These are phyloP conservation scores for Alternaria sp. DNA, from an alignment of 2,329 filamentous ascomycete genomes.

Conservation along the genomic window DNA sequence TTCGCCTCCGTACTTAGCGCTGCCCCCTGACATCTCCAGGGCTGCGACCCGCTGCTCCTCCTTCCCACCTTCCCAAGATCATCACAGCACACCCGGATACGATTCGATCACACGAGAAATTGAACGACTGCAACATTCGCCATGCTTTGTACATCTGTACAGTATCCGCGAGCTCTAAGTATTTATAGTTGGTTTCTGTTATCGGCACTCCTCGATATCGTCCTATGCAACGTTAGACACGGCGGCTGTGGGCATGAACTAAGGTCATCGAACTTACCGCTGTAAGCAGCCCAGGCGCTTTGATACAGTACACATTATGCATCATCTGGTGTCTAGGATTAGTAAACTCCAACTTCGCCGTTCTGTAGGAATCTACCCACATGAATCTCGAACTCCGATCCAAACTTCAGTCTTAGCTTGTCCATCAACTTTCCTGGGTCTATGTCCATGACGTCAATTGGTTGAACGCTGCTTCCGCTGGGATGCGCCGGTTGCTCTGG, in stretches of 20 bases:
- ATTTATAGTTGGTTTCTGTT: too few relatives aligned
- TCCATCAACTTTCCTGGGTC: slow-evolving; percentile 8
- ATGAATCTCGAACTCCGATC: slow-evolving; percentile 3
- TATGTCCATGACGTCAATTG: background rate
- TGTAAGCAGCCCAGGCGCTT: slow-evolving; percentile 1
- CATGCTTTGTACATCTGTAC: too few relatives aligned
- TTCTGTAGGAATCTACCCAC: background rate
- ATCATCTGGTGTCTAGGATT: slow-evolving; percentile 10
- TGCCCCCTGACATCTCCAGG: background rate
- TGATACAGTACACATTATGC: slow-evolving; percentile 16
- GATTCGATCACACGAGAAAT: background rate
- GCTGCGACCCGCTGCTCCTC: background rate
- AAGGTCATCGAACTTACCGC: background rate
- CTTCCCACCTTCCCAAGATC: background rate
- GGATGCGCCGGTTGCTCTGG: too few relatives aligned
- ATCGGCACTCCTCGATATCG: too few relatives aligned
- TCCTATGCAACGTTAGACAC: too few relatives aligned
- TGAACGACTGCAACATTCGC: too few relatives aligned
- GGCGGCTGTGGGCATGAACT: background rate
- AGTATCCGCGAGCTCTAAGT: too few relatives aligned
- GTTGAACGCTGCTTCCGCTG: background rate
- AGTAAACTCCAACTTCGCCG: background rate
- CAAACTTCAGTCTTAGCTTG: slow-evolving; percentile 4
- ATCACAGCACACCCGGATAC: background rate
- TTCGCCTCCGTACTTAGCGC: background rate